A percentile compares a stretch with the other conserved stretches of the same genome.
These are phyloP conservation scores for Kernera saxatilis DNA, from an alignment of 345 rosid species.

Conservation along the genomic window DNA sequence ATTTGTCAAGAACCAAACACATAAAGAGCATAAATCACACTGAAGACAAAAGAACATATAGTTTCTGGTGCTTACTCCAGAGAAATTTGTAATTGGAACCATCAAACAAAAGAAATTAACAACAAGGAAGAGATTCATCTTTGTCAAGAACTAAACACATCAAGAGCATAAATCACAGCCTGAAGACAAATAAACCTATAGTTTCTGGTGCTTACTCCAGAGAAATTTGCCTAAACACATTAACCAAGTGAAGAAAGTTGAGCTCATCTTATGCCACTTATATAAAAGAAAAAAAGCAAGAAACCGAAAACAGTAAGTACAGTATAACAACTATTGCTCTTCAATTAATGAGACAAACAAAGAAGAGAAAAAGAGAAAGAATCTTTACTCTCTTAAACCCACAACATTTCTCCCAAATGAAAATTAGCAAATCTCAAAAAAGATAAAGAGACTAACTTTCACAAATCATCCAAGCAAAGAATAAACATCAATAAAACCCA, in stretches of 20 bases:
- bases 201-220: background rate
- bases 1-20: background rate
- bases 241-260: conserved; percentile 18
- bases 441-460: conserved; percentile 27
- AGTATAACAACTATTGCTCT: conserved; percentile 30
- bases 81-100: background rate
- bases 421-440: background rate
- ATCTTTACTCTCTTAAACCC: conserved; percentile 13
- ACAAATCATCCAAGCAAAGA: conserved; percentile 41
- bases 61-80: background rate
- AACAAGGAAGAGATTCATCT: background rate
- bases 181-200: conserved; percentile 5
- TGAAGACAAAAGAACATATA: conserved; percentile 2
- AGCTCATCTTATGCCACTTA: conserved; percentile 23
- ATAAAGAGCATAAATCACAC: background rate
- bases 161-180: background rate
- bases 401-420: background rate
- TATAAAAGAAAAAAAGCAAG: background rate
- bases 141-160: conserved; percentile 2
- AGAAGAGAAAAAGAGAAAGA: conserved; percentile 15
- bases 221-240: conserved; percentile 12
- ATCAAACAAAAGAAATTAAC: background rate
- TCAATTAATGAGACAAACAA: conserved; percentile 32
- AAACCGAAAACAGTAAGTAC: conserved; percentile 22
- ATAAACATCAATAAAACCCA: conserved; percentile 13